Evolutionary conservation across 371 early-diverging fungal genomes (phyloP), one percentile per base, ranked within the genome.

Genomic region (Mucor circinelloides): DNA sequence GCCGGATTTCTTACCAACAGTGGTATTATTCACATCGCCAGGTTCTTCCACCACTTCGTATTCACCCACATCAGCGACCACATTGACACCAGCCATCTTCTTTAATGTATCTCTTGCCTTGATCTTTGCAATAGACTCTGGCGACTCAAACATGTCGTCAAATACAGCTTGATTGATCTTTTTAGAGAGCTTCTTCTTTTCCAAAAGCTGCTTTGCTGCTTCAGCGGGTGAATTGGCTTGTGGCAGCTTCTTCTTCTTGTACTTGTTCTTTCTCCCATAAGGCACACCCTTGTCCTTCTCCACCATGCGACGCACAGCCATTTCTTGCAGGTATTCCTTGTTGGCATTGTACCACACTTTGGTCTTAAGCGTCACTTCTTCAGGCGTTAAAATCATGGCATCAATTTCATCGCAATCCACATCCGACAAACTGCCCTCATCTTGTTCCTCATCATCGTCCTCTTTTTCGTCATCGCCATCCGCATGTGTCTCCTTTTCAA

Each of bases 151-250:
- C 69, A 95, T 87, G 36, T 86, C 85, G 25, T 92, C 89, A 64
- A 96, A 77, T 0, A 93, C 89, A 1, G 85, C 89, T 73, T 95
- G 94, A 71, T 96, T 96, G 72, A 97, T 95, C 73, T 96, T 96
- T 65, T 93, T 94, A 1, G 97, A 96, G 55, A 94, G 74, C 55
- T 90, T 84, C 52, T 89, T 90, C 36, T 81, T 79, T 2, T 77
- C 72, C 28, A 94, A 69, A 31, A 91, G 73, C 38, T 88, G 89
- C 68, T 92, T 93, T 23, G 95, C 90, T 1, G 94, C 91, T 72
- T 94, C 93, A 6, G 90, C 85, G 3, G 91, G 87, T 7, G 92
- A 82, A 5, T 84, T 38, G 19, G 79, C 85, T 65, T 58, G 79
- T 2, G 69, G 70, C 0, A 48, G 23, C 7, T 50, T 60, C 19